These are phyloP conservation scores for Pulveroboletus sp. DNA, from an alignment of 768 basidiomycete species.

Conservation along the genomic window DNA sequence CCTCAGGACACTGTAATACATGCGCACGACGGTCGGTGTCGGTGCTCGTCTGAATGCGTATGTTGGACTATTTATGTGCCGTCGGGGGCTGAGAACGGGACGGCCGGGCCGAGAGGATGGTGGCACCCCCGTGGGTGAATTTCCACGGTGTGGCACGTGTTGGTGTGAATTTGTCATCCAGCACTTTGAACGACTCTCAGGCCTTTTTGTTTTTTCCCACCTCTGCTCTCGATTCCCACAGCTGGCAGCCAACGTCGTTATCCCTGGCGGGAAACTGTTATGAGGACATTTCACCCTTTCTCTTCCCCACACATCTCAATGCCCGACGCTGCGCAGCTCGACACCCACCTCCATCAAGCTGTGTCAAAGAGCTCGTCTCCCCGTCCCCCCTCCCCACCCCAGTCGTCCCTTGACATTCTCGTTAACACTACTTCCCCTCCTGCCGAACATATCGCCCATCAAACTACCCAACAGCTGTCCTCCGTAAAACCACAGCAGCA, in stretches of 20 bases:
- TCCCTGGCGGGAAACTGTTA: conserved; percentile 40
- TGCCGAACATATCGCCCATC: conserved; percentile 29
- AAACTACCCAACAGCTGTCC: conserved; percentile 31
- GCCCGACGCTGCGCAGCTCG: conserved; percentile 35
- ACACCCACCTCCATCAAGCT: conserved; percentile 28
- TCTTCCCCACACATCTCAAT: conserved; percentile 39
- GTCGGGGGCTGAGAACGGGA: neutral
- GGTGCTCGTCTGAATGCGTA: too few species aligned
- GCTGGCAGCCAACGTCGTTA: conserved; percentile 35
- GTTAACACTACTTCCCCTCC: conserved; percentile 29
- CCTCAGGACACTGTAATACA: conserved; percentile 20
- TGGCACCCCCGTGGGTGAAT: conserved; percentile 18
- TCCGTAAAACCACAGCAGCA: conserved; percentile 21
- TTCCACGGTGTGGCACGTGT: conserved; percentile 32
- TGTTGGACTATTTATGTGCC: too few species aligned
- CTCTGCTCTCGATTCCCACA: conserved; percentile 43
- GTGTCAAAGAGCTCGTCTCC: conserved; percentile 42
- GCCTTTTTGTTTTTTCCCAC: conserved; percentile 43
- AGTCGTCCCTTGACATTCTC: conserved; percentile 37
- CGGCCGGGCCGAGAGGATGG: neutral
- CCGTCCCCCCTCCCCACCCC: conserved; percentile 40
- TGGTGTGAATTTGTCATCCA: conserved; percentile 23
- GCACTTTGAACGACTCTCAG: conserved; percentile 25
- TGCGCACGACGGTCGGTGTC: too few species aligned
- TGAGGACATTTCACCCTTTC: conserved; percentile 43